phyloP scores from a whole-genome alignment of 78 protist genomes.

The Dictyostelium capitatum region DNA sequence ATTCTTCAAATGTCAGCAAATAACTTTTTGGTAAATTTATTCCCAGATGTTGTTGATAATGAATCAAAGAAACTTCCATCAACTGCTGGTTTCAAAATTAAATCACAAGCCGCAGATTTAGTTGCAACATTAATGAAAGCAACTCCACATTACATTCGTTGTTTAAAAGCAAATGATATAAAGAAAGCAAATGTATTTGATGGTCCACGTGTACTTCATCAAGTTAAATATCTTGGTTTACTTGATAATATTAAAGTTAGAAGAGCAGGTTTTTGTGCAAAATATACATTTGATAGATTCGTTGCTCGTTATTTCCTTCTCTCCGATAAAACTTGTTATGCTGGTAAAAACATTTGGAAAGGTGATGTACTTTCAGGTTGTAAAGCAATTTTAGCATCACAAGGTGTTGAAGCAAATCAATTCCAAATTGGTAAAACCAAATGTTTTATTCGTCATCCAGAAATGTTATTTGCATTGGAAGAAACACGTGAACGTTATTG shows the following conservation, averaged over 20 bases:
- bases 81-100: slow-evolving; percentile 79
- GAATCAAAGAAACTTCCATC: slow-evolving; percentile 56
- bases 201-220: slow-evolving; percentile 80
- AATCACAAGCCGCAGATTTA: slow-evolving; percentile 66
- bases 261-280: slow-evolving; percentile 96
- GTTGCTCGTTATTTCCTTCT: slow-evolving; percentile 65
- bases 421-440: slow-evolving; percentile 92
- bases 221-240: slow-evolving; percentile 90
- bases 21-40: slow-evolving; percentile 34
- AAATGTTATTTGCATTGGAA: slow-evolving; percentile 84
- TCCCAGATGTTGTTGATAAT: slow-evolving; percentile 76
- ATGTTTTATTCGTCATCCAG: slow-evolving; percentile 90
- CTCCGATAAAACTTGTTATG: slow-evolving; percentile 80
- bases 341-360: slow-evolving; percentile 79
- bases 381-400: slow-evolving; percentile 57
- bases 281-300: slow-evolving; percentile 89
- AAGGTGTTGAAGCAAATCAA: slow-evolving; percentile 57
- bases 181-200: slow-evolving; percentile 86
- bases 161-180: slow-evolving; percentile 92
- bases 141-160: slow-evolving; percentile 94
- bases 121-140: slow-evolving; percentile 79
- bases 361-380: slow-evolving; percentile 71
- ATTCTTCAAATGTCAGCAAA: slow-evolving; percentile 76
- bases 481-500: slow-evolving; percentile 82
- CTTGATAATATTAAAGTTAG: slow-evolving; percentile 94